These are phyloP conservation scores for Cochlearia excelsa DNA, from an alignment of 345 rosid species.

Conservation along the genomic window DNA sequence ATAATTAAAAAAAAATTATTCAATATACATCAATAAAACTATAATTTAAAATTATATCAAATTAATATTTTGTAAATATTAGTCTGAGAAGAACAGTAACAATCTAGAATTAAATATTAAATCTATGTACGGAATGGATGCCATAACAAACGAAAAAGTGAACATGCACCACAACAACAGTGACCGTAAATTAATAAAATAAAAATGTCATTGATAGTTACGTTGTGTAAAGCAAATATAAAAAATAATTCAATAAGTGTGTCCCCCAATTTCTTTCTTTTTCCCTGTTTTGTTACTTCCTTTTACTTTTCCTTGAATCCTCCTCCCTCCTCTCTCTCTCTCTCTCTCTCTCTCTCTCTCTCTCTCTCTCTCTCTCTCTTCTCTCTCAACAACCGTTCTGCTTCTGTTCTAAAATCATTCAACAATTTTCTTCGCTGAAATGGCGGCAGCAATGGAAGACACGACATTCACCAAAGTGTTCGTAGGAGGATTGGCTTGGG, in stretches of 20 bases:
- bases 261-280: conserved; percentile 18
- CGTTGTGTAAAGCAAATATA: conserved; percentile 23
- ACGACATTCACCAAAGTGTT: conserved; percentile 93
- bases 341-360: conserved; percentile 39
- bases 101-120: too few species aligned
- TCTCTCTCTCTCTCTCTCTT: conserved; percentile 18
- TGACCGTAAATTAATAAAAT: conserved; percentile 35
- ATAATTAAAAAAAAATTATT: too few species aligned
- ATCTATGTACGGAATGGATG: too few species aligned
- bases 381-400: conserved; percentile 40
- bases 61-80: too few species aligned
- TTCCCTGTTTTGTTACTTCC: conserved; percentile 21
- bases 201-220: conserved; percentile 23
- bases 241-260: conserved; percentile 40
- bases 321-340: conserved; percentile 41
- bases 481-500: conserved; percentile 99
- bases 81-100: too few species aligned
- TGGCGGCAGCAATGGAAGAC: conserved; percentile 37
- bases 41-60: too few species aligned
- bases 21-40: too few species aligned
- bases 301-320: conserved; percentile 42
- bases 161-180: conserved; percentile 20
- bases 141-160: too few species aligned
- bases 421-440: background rate
- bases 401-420: conserved; percentile 23